Base-by-base conservation (phyloP, 805 yeast genomes). In the Naumovozyma castellii region DNA sequence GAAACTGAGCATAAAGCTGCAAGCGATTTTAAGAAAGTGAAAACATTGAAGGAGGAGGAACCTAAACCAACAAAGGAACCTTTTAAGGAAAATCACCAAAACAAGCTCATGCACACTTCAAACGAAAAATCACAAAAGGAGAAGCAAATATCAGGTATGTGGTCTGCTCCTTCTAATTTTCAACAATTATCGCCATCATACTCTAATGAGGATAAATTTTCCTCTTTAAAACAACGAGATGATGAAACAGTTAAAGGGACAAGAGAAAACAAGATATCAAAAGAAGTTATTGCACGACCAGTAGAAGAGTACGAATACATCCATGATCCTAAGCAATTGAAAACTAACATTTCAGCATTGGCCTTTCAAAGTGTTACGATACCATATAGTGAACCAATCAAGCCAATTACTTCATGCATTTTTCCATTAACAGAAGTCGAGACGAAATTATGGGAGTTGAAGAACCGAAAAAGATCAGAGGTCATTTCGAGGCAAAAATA, bases 401-500 rank as follows among this genome's bases (percentile, higher is more conserved):
- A 34, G 2, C 43, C 47, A 5, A 43, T 59, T 10, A 55, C 55
- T 4, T 62, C 61, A 14, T 62, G 62, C 42, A 65, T 70, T 4
- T 76, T 75, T 46, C 82, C 82, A 2, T 50, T 75, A 64, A 57
- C 61, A 22, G 54, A 59, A 44, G 41, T 66, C 1, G 74, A 73
- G 33, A 54, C 65, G 14, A 67, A 61, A 39, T 54, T 70, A 0
- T 72, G 65, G 65, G 66, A 66, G 22, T 46, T 73, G 29, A 67
- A 69, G 44, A 65, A 67, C 39, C 73, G 72, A 46, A 78, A 78
- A 2, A 51, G 62, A 34, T 43, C 45, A 3, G 56, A 59, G 18
- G 60, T 67, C 13, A 46, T 65, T 6, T 41, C 51, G 15, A 39
- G 61, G 13, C 64, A 72, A 37, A 67, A 61, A n/a, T 68, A 73